Evolutionary conservation across 768 basidiomycete genomes (phyloP).

Genomic region (Boletus eberwhitei): DNA sequence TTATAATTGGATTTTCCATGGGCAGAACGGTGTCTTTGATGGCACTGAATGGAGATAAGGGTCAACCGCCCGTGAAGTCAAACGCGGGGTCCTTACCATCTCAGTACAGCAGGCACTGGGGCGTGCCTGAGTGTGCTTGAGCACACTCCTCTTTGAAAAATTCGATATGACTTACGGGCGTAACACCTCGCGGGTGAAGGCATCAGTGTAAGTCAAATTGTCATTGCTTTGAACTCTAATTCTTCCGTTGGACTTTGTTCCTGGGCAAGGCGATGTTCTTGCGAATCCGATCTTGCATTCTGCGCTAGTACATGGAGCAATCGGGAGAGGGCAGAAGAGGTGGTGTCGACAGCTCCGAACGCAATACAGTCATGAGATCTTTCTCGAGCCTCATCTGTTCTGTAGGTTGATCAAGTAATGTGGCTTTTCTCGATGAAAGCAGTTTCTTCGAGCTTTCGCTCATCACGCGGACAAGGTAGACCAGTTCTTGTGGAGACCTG

Average conservation of each 20-base stretch:
- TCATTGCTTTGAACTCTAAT: background rate
- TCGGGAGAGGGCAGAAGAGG: background rate
- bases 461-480: background rate
- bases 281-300: background rate
- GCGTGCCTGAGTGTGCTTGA: background rate
- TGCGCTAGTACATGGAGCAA: background rate
- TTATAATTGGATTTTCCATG: background rate
- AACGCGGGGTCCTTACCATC: background rate
- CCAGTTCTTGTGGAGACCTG: background rate
- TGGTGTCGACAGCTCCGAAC: constrained; percentile 2
- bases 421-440: background rate
- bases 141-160: background rate
- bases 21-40: background rate
- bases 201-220: background rate
- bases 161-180: background rate
- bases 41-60: background rate
- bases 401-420: background rate
- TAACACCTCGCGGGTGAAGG: background rate
- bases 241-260: background rate
- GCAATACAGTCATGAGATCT: background rate
- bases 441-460: background rate
- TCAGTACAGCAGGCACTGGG: background rate
- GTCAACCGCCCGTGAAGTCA: background rate
- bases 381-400: background rate
- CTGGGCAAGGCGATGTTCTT: background rate